These are phyloP conservation scores for Diaporthe velutina DNA, from an alignment of 2,329 filamentous ascomycete species.

Conservation along the genomic window DNA sequence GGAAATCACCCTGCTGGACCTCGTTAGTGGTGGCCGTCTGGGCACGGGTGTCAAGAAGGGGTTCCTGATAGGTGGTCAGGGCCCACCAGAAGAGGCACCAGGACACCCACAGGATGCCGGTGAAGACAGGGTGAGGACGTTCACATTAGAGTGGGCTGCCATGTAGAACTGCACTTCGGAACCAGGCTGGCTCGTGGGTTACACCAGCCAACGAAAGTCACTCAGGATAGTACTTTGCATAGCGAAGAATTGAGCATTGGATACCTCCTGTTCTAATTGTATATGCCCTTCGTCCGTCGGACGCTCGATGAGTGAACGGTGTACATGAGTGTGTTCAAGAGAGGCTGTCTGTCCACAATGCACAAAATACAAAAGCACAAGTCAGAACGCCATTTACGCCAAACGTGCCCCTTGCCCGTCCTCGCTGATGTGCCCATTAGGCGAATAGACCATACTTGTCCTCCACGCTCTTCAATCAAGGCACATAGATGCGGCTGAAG, in stretches of 20 bases:
- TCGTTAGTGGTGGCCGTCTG: slow-evolving; percentile 87
- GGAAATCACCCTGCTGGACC: slow-evolving; percentile 84
- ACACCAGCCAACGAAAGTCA: no score
- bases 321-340: slow-evolving; percentile 8
- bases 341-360: slow-evolving; percentile 1
- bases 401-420: slow-evolving; percentile 26
- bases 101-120: slow-evolving; percentile 43
- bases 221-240: not conserved
- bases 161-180: slow-evolving; percentile 69
- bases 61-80: slow-evolving; percentile 84
- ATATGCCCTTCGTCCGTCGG: not conserved
- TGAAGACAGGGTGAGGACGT: slow-evolving; percentile 71
- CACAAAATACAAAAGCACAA: not conserved
- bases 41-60: slow-evolving; percentile 98
- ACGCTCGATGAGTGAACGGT: not conserved
- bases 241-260: not conserved
- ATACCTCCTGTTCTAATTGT: slow-evolving; percentile 9
- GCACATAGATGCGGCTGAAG: slow-evolving; percentile 93
- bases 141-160: slow-evolving; percentile 93
- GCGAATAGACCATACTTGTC: not conserved
- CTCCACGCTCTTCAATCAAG: slow-evolving; percentile 55
- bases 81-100: slow-evolving; percentile 49
- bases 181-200: not conserved
- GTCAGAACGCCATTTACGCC: slow-evolving; percentile 33
- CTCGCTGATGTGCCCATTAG: slow-evolving; percentile 34